Evolutionary conservation across 495 filamentous ascomycete species (phyloP).

Genomic region (Trichoderma parareesei): DNA sequence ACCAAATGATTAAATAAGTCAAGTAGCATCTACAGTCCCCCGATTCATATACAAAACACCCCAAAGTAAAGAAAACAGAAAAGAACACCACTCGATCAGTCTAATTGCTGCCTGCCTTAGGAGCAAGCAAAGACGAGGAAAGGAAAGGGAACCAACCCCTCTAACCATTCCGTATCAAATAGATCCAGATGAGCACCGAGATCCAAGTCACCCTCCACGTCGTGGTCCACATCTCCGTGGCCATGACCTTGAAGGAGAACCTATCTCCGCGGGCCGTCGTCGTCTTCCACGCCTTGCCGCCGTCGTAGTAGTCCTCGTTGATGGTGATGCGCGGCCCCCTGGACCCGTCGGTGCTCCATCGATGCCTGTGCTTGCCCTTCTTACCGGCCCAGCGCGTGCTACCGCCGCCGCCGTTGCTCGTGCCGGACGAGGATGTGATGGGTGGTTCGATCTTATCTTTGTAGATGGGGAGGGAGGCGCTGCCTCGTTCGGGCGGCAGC

Average conservation of each 20-base stretch:
- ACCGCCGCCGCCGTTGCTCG: constrained; percentile 18
- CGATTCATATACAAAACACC: not conserved
- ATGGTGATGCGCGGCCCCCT: constrained; percentile 31
- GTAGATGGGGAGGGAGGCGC: constrained; percentile 23
- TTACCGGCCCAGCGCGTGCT: constrained; percentile 1
- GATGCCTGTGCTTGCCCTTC: constrained; percentile 7
- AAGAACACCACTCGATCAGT: not conserved
- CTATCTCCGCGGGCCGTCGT: constrained; percentile 15
- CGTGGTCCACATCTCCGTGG: constrained; percentile 38
- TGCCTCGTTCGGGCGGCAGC: constrained; percentile 24
- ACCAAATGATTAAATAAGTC: not conserved
- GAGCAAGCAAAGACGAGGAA: too few species aligned
- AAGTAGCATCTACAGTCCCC: not conserved
- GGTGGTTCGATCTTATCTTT: constrained; percentile 35
- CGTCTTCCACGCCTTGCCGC: constrained; percentile 25
- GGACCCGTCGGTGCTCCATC: not conserved
- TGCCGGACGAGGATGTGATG: constrained; percentile 13
- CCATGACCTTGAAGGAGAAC: constrained; percentile 19
- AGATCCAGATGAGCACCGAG: constrained; percentile 33
- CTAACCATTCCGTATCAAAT: constrained; percentile 32
- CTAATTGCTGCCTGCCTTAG: not conserved
- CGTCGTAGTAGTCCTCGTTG: constrained; percentile 30
- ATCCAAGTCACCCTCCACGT: constrained; percentile 39
- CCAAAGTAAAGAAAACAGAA: not conserved
- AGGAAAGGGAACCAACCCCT: not conserved